Percentiles rank a stretch among this genome's conserved stretches.
These are phyloP conservation scores for Plectosphaerella sp. DNA, from an alignment of 2,329 filamentous ascomycete species.

Conservation along the genomic window DNA sequence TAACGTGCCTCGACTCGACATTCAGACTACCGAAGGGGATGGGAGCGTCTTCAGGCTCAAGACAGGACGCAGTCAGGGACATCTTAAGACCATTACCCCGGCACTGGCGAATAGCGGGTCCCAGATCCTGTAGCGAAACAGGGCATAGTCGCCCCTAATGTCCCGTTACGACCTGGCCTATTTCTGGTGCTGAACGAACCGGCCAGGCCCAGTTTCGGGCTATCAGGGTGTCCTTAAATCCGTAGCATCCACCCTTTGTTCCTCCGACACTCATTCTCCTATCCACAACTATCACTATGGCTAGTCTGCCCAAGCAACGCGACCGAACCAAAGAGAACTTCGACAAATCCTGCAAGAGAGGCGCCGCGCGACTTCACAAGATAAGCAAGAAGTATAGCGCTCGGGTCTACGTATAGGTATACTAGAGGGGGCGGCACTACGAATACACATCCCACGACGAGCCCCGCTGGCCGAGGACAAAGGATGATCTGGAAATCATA, in stretches of 20 bases:
- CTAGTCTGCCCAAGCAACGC: slow-evolving; percentile 1
- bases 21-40: background rate
- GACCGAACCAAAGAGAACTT: slow-evolving; percentile 3
- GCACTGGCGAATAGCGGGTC: background rate
- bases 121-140: background rate
- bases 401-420: slow-evolving; percentile 1
- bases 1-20: background rate
- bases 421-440: slow-evolving; percentile 1
- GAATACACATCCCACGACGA: slow-evolving; percentile 1
- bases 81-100: background rate
- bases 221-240: background rate
- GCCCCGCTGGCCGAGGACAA: slow-evolving; percentile 1
- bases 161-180: background rate
- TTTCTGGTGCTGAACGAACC: background rate
- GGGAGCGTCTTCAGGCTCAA: background rate
- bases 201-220: background rate
- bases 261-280: background rate
- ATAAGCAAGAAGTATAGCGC: slow-evolving; percentile 2
- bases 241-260: background rate
- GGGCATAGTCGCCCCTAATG: background rate
- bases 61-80: background rate
- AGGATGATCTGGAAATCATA: background rate
- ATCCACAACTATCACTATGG: background rate
- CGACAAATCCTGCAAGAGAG: background rate
- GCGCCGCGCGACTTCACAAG: slow-evolving; percentile 1